phyloP scores from a whole-genome alignment of 345 rosid genomes.

The Citrus sp. region DNA sequence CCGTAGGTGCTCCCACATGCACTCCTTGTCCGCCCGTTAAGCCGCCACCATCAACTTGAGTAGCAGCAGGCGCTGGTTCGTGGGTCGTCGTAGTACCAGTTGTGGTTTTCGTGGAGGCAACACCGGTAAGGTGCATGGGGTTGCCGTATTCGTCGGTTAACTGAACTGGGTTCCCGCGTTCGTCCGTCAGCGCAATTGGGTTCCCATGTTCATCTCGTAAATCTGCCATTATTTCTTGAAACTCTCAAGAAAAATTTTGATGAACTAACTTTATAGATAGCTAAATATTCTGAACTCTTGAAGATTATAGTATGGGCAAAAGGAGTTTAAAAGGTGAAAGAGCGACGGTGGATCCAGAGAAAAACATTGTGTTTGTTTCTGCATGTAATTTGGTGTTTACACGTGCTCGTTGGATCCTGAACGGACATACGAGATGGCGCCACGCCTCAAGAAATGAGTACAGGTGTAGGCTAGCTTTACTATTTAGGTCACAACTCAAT shows the following conservation, averaged over 20 bases:
- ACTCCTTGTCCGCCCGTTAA: not conserved
- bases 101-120: constrained; percentile 30
- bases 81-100: not conserved
- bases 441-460: constrained; percentile 9
- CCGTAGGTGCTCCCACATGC: not conserved
- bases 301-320: not conserved
- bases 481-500: not conserved
- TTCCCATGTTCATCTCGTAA: constrained; percentile 59
- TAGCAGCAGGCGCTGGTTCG: not conserved
- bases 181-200: constrained; percentile 46
- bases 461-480: not conserved
- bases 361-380: not conserved
- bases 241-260: not conserved
- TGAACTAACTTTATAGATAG: too few species aligned
- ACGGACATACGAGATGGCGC: not conserved
- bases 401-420: not conserved
- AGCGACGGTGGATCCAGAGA: constrained; percentile 6
- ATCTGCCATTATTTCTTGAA: constrained; percentile 50
- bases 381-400: constrained; percentile 19
- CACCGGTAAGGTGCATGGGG: constrained; percentile 56
- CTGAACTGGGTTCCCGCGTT: constrained; percentile 47
- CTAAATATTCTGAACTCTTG: not conserved
- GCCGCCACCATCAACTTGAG: not conserved
- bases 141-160: constrained; percentile 63
- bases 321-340: not conserved